Evolutionary conservation across 257 asterid species (phyloP), one percentile per base, ranked within the genome.

Genomic region (Solanum gracilifrons): DNA sequence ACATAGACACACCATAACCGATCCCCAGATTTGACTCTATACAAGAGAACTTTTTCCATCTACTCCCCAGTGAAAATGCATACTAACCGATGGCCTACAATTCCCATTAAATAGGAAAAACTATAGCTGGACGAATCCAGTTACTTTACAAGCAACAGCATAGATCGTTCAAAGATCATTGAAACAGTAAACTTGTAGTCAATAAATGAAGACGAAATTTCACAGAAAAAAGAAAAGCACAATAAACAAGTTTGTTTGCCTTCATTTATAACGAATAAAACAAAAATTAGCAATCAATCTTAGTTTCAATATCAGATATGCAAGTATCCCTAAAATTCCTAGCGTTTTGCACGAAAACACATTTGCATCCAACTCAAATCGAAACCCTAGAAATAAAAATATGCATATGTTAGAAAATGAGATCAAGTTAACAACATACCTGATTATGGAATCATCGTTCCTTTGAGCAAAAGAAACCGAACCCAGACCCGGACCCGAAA

Each of bases 351-450:
- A 73, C 82, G 6, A 37, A 13, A 76, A 76, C 58, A 76, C 83
- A 76, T 76, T 39, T 76, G 13, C 35, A 76, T 39, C 60, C 2
- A 79, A 48, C 11, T 80, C 36, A 80, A 18, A 80, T 82, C 29
- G 10, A 82, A 48, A 48, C 85, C 85, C 69, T 48, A 82, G 77
- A 62, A 64, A 27, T 10, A 68, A 39, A 85, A 15, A 66, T 60
- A 36, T 21, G 48, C 80, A 66, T 13, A 48, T 10, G 23, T 11
- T 13, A 9, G 32, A 51, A 66, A 89, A 69, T 35, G 15, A n/a
- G 31, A 55, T 31, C 25, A 51, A 83, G 73, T 32, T 36, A 12
- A 66, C 46, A 43, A 51, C 89, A 41, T 87, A 95, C 98, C 62
- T 88, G 89, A 94, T 86, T 83, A 86, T n/a, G 69, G 68, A 20